Evolutionary conservation across 2,329 filamentous ascomycete species (phyloP), one percentile per base, ranked within the genome.

Genomic region (Ceratocystis smalleyi): DNA sequence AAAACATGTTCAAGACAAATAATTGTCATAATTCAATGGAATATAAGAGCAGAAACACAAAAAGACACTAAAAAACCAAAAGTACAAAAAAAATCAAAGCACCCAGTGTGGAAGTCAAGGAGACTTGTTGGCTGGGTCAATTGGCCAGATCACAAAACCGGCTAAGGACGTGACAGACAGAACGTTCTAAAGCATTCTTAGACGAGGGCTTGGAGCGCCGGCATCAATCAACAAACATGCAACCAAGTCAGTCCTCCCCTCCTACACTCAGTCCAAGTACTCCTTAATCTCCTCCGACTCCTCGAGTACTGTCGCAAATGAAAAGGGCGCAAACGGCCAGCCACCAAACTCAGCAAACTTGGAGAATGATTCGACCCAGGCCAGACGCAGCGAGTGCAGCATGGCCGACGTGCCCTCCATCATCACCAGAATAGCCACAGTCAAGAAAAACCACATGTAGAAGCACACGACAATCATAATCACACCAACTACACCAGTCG

Each of bases 401-500:
- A 96, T 96, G 70, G 91, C 91, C 75, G 88, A 92, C 40, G 92
- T 96, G 68, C 91, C 91, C 74, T 96, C 91, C 91, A 96, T 96
- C 70, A 94, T 84, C 70, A 94, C 92, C 65, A 96, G 78, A 69
- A 96, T 81, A 68, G 76, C 76, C 68, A 78, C 77, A 32, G 76
- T 81, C n/a, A 97, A 82, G 71, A 85, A 83, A 75, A 99, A 96
- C 91, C 94, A 99, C 70, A 91, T 77, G 72, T 83, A 87, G 77
- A 97, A 97, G 59, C 86, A 83, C 61, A 88, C 75, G 59, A 97
- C 88, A 69, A 92, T 84, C 77, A 88, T 85, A 70, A 96, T 80
- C 60, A 92, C 84, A 64, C 91, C 91, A 0, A 82, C 67, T 59
- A 82, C 78, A 59, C 88, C 88, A 1, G 78, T 79, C 69, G 80